Evolutionary conservation across 805 yeast species (phyloP), one percentile per base, ranked within the genome.

Genomic region (Lipomyces chichibuensis): DNA sequence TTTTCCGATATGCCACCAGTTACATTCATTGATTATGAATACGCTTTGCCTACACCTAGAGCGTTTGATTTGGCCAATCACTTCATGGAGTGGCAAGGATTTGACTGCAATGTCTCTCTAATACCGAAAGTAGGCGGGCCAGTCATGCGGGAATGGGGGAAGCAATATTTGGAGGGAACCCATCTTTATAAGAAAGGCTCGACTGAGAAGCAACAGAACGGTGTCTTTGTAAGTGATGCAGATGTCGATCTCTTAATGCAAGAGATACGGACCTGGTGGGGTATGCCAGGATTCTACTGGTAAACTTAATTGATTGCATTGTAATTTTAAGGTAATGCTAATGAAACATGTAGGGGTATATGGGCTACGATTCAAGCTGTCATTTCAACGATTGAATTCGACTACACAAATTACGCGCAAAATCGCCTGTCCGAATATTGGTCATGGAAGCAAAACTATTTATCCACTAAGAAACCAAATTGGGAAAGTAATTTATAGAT

Each of bases 41-140:
- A 88, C 72, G 85, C 88, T 85, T 80, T 86, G 69, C 88, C 88
- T 11, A 89, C 89, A 2, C 91, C 92, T 3, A 77, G 92, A 58
- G 92, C 90, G 0, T 88, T 88, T 74, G 92, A 88, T 74, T 86
- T 88, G 27, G 88, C 92, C 14, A 88, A 88, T 71, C 92, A 88
- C 76, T 85, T 88, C 70, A 87, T 87, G 75, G 92, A 88, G 75
- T 88, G 93, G 92, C 95, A 89, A 75, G 95, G 95, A 1, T 89
- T 88, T 72, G 86, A 87, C 69, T 90, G 95, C 75, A 87, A 87
- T 70, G 81, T 84, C 29, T 75, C 81, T 13, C 83, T 83, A 8
- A 87, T 89, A 52, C 92, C 92, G 0, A 74, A 76, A 7, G 89
- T 90, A 1, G 65, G 80, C 2, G 85, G 87, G 70, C 77, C 77